Evolutionary conservation across 2,329 filamentous ascomycete species (phyloP).

Genomic region (Cladophialophora chaetospira): DNA sequence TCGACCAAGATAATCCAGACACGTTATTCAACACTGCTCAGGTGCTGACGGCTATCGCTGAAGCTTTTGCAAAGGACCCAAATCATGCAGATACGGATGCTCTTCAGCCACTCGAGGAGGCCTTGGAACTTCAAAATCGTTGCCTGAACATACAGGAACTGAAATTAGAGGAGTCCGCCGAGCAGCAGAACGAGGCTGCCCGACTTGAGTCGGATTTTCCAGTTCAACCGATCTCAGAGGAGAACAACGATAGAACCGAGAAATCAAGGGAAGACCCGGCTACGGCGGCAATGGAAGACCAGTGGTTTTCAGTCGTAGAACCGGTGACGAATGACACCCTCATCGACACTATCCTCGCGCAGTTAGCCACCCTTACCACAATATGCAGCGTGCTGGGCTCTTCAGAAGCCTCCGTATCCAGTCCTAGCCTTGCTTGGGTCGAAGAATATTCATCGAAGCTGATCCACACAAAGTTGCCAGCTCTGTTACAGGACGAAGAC

Average conservation of each 20-base stretch:
- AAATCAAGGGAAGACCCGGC: slow-evolving; percentile 40
- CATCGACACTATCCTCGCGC: slow-evolving; percentile 68
- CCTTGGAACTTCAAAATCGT: slow-evolving; percentile 60
- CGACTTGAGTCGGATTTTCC: slow-evolving; percentile 9
- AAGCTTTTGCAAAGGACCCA: slow-evolving; percentile 57
- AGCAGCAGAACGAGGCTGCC: slow-evolving; percentile 36
- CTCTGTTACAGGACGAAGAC: slow-evolving; percentile 51
- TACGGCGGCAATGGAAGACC: slow-evolving; percentile 32
- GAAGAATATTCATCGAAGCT: slow-evolving; percentile 59
- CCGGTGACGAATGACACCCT: slow-evolving; percentile 66
- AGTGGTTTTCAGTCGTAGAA: slow-evolving; percentile 69
- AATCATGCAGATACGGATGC: slow-evolving; percentile 51
- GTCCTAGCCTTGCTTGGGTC: slow-evolving; percentile 56
- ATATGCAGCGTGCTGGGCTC: slow-evolving; percentile 52
- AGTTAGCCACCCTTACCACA: slow-evolving; percentile 58
- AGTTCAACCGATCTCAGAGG: slow-evolving; percentile 25
- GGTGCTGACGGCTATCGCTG: slow-evolving; percentile 67
- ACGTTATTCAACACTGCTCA: slow-evolving; percentile 72
- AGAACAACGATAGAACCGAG: slow-evolving; percentile 29
- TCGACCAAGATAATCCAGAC: slow-evolving; percentile 67
- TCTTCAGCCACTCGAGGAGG: slow-evolving; percentile 59
- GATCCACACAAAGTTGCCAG: slow-evolving; percentile 55
- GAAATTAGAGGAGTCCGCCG: slow-evolving; percentile 49
- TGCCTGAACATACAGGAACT: slow-evolving; percentile 58
- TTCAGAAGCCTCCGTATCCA: slow-evolving; percentile 38